phyloP scores from a whole-genome alignment of 208 protist species.

The Crithidia expoeki region DNA sequence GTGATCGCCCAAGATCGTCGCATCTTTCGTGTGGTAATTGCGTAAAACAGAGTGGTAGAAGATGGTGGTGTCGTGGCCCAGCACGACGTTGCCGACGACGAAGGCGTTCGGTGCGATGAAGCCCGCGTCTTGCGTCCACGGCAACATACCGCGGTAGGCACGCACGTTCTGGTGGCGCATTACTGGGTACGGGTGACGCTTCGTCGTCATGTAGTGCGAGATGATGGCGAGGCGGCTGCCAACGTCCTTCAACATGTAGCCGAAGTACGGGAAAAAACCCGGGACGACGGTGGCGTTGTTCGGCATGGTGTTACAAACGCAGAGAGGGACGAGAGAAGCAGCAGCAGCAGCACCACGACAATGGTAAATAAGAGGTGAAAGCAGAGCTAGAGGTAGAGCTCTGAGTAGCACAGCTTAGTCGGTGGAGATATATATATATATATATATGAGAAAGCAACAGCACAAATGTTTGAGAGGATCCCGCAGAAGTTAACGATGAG shows the following conservation, averaged over 20 bases:
- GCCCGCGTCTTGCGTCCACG: slow-evolving; percentile 76
- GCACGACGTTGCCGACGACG: slow-evolving; percentile 82
- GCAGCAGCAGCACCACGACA: neutral
- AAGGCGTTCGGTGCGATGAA: slow-evolving; percentile 91
- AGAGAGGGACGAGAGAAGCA: neutral
- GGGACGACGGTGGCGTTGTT: slow-evolving; percentile 65
- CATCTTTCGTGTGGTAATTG: slow-evolving; percentile 77
- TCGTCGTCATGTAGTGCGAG: slow-evolving; percentile 66
- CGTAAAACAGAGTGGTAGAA: slow-evolving; percentile 91
- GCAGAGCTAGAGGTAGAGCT: too few species aligned
- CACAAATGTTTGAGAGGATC: too few species aligned
- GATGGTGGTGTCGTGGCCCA: slow-evolving; percentile 81
- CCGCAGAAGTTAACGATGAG: too few species aligned
- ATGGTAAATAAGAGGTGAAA: slow-evolving; percentile 2
- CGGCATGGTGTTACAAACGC: slow-evolving; percentile 28
- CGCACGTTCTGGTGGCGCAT: slow-evolving; percentile 88
- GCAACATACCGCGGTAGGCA: slow-evolving; percentile 86
- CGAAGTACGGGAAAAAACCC: slow-evolving; percentile 76
- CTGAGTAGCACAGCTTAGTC: neutral
- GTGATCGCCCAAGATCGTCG: slow-evolving; percentile 77
- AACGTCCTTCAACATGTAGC: slow-evolving; percentile 89
- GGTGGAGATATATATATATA: too few species aligned
- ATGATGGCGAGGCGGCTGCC: slow-evolving; percentile 68
- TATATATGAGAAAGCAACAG: too few species aligned
- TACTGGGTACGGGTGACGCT: slow-evolving; percentile 81